A percentile compares a stretch with the other conserved stretches of the same genome.
Evolutionary conservation across 2,329 filamentous ascomycete species (phyloP).

Genomic region (Penicillium sp.): DNA sequence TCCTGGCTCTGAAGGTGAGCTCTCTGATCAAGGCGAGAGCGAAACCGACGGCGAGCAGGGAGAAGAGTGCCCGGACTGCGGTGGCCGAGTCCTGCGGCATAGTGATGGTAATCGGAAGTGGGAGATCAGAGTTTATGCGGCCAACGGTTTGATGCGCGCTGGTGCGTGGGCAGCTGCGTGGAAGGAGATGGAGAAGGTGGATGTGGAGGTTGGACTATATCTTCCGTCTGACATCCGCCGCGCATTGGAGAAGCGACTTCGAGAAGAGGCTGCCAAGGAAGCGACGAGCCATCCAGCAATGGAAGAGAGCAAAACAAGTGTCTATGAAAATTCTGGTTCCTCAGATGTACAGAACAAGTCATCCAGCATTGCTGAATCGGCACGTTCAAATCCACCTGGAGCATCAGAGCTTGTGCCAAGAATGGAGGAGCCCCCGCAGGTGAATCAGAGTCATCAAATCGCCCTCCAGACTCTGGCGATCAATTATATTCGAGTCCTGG

Average conservation of each 20-base stretch:
- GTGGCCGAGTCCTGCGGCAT: conserved; percentile 44
- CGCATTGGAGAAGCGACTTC: conserved; percentile 43
- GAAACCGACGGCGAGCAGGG: conserved; percentile 36
- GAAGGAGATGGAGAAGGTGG: conserved; percentile 98
- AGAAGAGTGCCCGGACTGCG: conserved; percentile 48
- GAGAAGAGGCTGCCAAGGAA: conserved; percentile 35
- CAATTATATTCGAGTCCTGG: conserved; percentile 50
- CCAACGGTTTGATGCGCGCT: conserved; percentile 86
- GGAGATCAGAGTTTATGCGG: conserved; percentile 80
- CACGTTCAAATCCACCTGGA: too few species aligned
- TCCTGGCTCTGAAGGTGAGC: conserved; percentile 22
- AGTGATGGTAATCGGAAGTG: conserved; percentile 48
- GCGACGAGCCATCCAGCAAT: neutral
- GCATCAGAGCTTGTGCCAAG: too few species aligned
- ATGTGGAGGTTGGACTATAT: conserved; percentile 80
- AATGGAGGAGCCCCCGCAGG: conserved; percentile 4
- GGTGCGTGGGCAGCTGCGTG: conserved; percentile 91
- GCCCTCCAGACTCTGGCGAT: conserved; percentile 48
- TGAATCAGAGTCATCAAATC: conserved; percentile 36
- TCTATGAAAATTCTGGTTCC: neutral
- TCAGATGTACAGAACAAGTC: too few species aligned
- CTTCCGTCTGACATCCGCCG: conserved; percentile 50
- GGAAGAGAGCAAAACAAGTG: neutral
- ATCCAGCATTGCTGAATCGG: too few species aligned
- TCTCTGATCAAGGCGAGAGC: conserved; percentile 29